Conservation (phyloP, 805 yeast genomes). For the Lachancea sp. region DNA sequence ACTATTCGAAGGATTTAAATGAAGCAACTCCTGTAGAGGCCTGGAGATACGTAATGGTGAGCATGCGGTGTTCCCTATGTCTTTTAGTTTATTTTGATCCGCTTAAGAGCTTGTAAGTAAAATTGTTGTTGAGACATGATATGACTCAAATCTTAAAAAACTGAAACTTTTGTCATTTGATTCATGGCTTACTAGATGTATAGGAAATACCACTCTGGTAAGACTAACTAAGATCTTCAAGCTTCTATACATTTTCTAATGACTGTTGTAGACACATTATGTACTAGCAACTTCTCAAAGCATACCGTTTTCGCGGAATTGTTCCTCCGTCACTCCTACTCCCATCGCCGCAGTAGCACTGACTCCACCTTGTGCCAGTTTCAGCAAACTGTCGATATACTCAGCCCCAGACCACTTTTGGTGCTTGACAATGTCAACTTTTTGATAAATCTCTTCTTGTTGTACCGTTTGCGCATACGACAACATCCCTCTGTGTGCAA, state of each 20-base stretch:
- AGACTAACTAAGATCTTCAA: too few relatives aligned
- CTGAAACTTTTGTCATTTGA: too few relatives aligned
- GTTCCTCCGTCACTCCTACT: constrained; percentile 95
- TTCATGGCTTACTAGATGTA: too few relatives aligned
- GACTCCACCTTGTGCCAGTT: constrained; percentile 89
- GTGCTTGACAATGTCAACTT: constrained; percentile 94
- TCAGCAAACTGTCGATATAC: constrained; percentile 85
- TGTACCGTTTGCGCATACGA: constrained; percentile 90
- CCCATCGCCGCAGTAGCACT: constrained; percentile 98
- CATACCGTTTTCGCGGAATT: constrained; percentile 48
- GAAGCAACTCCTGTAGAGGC: too few relatives aligned
- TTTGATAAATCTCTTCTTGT: constrained; percentile 76
- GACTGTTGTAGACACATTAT: background rate
- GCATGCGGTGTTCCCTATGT: too few relatives aligned
- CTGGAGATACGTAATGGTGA: too few relatives aligned
- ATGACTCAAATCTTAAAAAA: constrained; percentile 2
- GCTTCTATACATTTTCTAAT: too few relatives aligned
- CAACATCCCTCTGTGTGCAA: constrained; percentile 81
- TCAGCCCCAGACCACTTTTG: constrained; percentile 99
- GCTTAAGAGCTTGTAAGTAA: background rate
- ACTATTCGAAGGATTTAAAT: too few relatives aligned
- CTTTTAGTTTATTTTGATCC: too few relatives aligned
- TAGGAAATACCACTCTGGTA: too few relatives aligned
- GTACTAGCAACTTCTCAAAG: constrained; percentile 7
- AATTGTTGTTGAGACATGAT: background rate